Conservation (phyloP, 192 early-diverging fungal genomes). For the Podila verticillata region DNA sequence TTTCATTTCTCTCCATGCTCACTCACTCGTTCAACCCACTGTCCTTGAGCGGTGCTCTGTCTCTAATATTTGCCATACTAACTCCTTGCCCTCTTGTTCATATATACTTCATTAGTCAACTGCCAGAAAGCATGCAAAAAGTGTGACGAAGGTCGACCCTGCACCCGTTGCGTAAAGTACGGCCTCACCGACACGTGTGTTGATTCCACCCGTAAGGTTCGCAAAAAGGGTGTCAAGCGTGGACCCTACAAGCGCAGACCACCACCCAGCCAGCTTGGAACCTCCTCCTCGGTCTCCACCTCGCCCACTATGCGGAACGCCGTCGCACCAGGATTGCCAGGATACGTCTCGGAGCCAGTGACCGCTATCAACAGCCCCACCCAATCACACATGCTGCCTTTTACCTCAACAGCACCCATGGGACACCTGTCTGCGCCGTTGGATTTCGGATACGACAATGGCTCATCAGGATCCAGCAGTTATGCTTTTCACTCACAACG, state of each 20-base stretch:
- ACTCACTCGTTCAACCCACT: background rate
- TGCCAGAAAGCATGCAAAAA: constrained; percentile 73
- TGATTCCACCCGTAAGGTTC: constrained; percentile 82
- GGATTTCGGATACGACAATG: constrained; percentile 42
- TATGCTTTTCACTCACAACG: constrained; percentile 41
- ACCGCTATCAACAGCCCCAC: constrained; percentile 42
- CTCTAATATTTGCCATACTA: too few species aligned
- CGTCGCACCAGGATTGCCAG: constrained; percentile 22
- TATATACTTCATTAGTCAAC: too few species aligned
- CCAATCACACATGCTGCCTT: constrained; percentile 34
- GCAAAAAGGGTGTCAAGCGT: constrained; percentile 85
- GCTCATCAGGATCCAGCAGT: constrained; percentile 11
- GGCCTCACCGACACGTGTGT: constrained; percentile 74
- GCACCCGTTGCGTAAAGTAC: constrained; percentile 82
- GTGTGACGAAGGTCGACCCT: constrained; percentile 88
- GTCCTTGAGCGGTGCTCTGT: background rate
- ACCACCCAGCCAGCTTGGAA: constrained; percentile 31
- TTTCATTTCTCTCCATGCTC: too few species aligned
- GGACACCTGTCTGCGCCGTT: constrained; percentile 20
- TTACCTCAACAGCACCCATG: constrained; percentile 31
- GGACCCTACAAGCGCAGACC: constrained; percentile 82
- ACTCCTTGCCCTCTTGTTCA: too few species aligned
- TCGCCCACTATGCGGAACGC: constrained; percentile 40
- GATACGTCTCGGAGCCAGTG: constrained; percentile 42
- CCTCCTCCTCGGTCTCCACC: constrained; percentile 22